Evolutionary conservation across 371 early-diverging fungal genomes (phyloP), one percentile per base, ranked within the genome.

Genomic region (Syncephalastrum sp.): DNA sequence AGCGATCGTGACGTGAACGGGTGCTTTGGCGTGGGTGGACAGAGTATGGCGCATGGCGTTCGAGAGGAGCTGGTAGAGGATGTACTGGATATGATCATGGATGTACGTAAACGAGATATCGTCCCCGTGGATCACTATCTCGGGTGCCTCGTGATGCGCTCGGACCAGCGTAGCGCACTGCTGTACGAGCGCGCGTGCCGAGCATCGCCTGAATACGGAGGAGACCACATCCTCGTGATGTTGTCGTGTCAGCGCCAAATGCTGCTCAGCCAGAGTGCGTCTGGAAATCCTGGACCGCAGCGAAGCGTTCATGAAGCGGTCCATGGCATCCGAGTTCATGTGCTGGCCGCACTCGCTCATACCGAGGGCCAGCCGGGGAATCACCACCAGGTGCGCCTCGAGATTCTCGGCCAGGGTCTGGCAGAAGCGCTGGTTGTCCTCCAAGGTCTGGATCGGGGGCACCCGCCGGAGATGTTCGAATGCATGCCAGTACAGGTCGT

Each of bases 1-100:
- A 60, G 89, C 90, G 27, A 90, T 70, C 3, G 92, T 93, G 43
- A 91, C 85, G 41, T 68, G 65, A 60, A 92, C 87, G 0, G 91
- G 88, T 24, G 79, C 76, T 14, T 64, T 42, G 23, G 48, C 58
- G 48, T 67, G 59, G 8, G 52, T 33, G 7, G 42, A 14, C 4
- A 73, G 44, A 15, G 85, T 79, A 61, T 81, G 80, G 46, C 81
- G 71, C 70, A 89, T 82, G 6, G 87, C 74, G 68, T 94, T 94
- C 49, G 86, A 85, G 45, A 94, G 59, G 29, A 94, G 72, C 75
- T 93, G 93, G 54, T 84, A 91, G 5, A 94, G 51, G 42, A 94
- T 87, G 64, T 94, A 94, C 68, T 92, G 88, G 50, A 93, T 82
- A 65, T 94, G 92, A 49, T 90, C 93, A 2, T 88, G 86, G n/a